Conservation (phyloP, 257 asterid genomes). For the Primulina eburnea region DNA sequence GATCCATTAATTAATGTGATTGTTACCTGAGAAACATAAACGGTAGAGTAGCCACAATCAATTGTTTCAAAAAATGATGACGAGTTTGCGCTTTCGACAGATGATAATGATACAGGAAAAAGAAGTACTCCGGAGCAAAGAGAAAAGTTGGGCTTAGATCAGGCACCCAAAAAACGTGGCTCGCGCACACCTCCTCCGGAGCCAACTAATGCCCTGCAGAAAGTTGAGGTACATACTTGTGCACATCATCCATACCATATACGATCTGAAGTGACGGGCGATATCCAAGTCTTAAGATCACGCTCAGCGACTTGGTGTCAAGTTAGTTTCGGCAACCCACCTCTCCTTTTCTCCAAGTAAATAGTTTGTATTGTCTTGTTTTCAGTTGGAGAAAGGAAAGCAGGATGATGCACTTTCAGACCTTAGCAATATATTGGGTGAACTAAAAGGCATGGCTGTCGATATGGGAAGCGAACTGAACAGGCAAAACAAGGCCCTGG, state of each 20-base stretch:
- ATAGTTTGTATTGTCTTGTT: background rate
- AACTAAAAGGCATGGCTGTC: slow-evolving; percentile 84
- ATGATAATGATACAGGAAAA: slow-evolving; percentile 48
- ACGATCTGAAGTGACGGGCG: no score
- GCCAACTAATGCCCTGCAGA: slow-evolving; percentile 67
- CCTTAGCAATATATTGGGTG: slow-evolving; percentile 70
- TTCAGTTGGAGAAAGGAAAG: slow-evolving; percentile 72
- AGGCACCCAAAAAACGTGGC: slow-evolving; percentile 42
- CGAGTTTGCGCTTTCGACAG: slow-evolving; percentile 34
- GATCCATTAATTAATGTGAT: background rate
- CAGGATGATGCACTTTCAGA: slow-evolving; percentile 85
- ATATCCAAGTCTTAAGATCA: background rate
- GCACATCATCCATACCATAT: background rate
- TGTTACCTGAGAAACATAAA: background rate
- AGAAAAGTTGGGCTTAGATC: slow-evolving; percentile 62
- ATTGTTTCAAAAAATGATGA: background rate
- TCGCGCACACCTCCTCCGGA: slow-evolving; percentile 65
- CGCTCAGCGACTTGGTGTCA: background rate
- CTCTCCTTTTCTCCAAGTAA: background rate
- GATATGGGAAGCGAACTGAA: slow-evolving; percentile 83
- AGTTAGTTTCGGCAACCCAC: background rate
- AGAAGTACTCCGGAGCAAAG: slow-evolving; percentile 53
- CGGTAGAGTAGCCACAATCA: background rate
- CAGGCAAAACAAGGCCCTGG: slow-evolving; percentile 92
- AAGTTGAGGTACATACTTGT: slow-evolving; percentile 58